phyloP scores from a whole-genome alignment of 164 flowering plant species.

The Vitis riparia region DNA sequence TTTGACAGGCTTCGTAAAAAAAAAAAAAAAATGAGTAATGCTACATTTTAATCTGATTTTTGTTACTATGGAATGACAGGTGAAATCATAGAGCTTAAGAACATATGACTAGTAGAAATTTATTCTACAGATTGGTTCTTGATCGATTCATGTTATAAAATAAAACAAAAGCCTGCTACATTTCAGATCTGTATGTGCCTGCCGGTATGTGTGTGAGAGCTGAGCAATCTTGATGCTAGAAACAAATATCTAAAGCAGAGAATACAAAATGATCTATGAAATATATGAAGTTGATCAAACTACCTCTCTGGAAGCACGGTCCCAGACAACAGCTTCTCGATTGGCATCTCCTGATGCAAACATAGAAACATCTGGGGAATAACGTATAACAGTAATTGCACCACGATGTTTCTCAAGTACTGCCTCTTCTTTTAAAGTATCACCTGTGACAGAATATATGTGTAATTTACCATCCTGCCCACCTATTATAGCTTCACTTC shows the following conservation, averaged over 20 bases:
- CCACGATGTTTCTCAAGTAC: conserved; percentile 95
- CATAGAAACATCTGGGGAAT: conserved; percentile 92
- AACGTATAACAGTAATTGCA: conserved; percentile 76
- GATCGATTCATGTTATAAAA: no score
- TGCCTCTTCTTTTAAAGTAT: conserved; percentile 72
- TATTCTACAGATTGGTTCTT: no score
- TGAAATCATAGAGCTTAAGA: no score
- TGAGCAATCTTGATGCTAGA: no score
- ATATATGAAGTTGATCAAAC: not conserved
- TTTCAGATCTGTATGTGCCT: no score
- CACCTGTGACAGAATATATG: conserved; percentile 69
- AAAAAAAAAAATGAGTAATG: not conserved
- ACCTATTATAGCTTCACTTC: conserved; percentile 87
- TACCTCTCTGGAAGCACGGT: conserved; percentile 79
- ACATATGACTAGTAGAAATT: no score
- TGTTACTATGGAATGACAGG: no score
- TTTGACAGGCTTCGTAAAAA: not conserved
- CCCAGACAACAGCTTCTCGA: conserved; percentile 96
- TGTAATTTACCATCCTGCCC: conserved; percentile 93
- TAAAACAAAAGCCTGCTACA: no score
- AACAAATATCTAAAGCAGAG: not conserved
- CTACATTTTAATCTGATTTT: not conserved
- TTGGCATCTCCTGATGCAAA: conserved; percentile 88
- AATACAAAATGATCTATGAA: not conserved
- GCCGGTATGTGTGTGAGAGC: no score